Conservation (phyloP, 2,329 filamentous ascomycete genomes). For the Trichophyton simii region DNA sequence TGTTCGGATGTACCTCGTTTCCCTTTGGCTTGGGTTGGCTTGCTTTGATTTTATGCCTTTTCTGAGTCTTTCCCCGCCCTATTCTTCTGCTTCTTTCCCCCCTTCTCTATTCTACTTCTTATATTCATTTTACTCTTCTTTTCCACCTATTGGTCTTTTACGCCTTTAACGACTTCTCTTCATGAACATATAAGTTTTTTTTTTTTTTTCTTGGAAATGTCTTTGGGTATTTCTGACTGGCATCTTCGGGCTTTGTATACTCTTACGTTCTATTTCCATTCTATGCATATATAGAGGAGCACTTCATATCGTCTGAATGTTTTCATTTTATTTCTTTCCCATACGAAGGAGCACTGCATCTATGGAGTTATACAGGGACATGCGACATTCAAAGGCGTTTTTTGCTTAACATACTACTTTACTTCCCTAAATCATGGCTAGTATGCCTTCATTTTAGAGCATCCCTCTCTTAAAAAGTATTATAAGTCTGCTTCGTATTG, state of each 20-base stretch:
- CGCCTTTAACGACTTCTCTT: conserved; percentile 4
- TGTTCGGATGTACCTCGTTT: not conserved
- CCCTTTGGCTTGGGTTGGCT: not conserved
- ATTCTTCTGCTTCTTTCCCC: not conserved
- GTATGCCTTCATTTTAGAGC: not conserved
- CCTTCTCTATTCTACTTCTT: not conserved
- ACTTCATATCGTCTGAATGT: not conserved
- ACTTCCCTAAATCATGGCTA: not conserved
- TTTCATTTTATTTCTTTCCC: not conserved
- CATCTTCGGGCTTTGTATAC: conserved; percentile 1
- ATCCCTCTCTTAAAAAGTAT: not conserved
- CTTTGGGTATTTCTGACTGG: not conserved
- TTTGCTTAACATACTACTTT: not conserved
- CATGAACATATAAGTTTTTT: conserved; percentile 1
- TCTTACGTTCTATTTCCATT: not conserved
- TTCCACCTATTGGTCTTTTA: not conserved
- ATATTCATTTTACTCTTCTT: not conserved
- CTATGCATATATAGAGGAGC: conserved; percentile 2
- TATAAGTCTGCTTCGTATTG: not conserved
- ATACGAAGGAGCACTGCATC: not conserved
- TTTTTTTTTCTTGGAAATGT: not conserved
- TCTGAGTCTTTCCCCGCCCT: not conserved
- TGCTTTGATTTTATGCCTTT: not conserved
- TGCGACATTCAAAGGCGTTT: not conserved
- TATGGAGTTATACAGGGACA: not conserved